Percentiles rank a stretch among this genome's conserved stretches.
Conservation (phyloP, 768 basidiomycete genomes). For the Hemileccinum rubropunctum region DNA sequence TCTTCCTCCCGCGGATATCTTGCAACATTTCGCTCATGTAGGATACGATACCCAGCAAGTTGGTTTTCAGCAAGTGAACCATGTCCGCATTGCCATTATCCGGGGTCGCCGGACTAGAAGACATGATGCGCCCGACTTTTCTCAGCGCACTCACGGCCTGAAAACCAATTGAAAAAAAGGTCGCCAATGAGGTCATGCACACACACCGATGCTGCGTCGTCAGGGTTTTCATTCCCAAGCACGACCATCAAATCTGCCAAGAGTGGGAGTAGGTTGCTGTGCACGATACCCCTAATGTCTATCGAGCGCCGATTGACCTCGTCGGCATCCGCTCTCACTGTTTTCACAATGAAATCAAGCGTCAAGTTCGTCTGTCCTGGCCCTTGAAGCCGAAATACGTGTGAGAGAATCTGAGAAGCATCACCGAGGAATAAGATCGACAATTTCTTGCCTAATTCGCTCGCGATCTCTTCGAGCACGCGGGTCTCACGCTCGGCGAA, state of each 20-base stretch:
- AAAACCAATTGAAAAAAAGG: constrained; percentile 34
- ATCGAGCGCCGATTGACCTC: constrained; percentile 33
- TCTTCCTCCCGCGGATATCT: constrained; percentile 77
- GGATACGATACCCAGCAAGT: constrained; percentile 84
- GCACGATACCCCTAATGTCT: constrained; percentile 51
- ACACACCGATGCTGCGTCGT: constrained; percentile 44
- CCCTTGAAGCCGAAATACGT: constrained; percentile 59
- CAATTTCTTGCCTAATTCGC: constrained; percentile 43
- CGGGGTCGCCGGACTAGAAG: constrained; percentile 24
- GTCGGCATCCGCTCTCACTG: constrained; percentile 49
- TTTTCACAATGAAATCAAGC: constrained; percentile 57
- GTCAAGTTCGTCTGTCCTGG: constrained; percentile 55
- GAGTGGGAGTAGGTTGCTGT: constrained; percentile 64
- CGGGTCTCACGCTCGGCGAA: constrained; percentile 59
- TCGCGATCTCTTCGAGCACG: constrained; percentile 61
- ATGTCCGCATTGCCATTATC: constrained; percentile 38
- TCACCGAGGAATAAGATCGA: constrained; percentile 55
- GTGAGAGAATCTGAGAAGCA: constrained; percentile 58
- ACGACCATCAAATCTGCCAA: constrained; percentile 73
- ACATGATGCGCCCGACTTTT: constrained; percentile 39
- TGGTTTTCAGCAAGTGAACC: constrained; percentile 60
- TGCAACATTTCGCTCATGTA: constrained; percentile 84
- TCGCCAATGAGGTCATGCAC: constrained; percentile 29
- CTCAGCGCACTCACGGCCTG: constrained; percentile 47
- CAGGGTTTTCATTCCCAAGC: constrained; percentile 66